Percentiles rank a stretch among this genome's conserved stretches.
Conservation (phyloP, 1,139 yeast species). For the Pichia sp. region DNA sequence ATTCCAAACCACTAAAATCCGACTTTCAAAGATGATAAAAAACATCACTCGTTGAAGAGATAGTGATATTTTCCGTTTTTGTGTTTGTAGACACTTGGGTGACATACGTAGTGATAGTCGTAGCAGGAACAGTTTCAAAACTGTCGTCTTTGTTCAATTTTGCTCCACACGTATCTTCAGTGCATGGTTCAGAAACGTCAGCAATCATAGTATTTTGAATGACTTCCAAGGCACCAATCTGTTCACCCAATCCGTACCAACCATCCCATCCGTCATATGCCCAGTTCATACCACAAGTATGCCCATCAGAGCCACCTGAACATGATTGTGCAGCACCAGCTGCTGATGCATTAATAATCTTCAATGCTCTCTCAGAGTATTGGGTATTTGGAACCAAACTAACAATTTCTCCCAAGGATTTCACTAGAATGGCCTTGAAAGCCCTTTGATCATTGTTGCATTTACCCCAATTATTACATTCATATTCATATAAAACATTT, state of each 20-base stretch:
- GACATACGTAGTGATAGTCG: constrained; percentile 6
- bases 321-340: constrained; percentile 76
- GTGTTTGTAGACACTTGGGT: constrained; percentile 7
- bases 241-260: constrained; percentile 82
- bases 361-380: constrained; percentile 42
- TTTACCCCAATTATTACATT: constrained; percentile 56
- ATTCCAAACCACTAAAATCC: no score
- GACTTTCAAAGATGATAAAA: no score
- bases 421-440: constrained; percentile 72
- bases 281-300: constrained; percentile 89
- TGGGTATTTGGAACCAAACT: constrained; percentile 48
- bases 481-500: constrained; percentile 62
- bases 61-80: no score
- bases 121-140: constrained; percentile 37
- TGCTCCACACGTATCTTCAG: constrained; percentile 53
- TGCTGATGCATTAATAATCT: constrained; percentile 58
- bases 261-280: constrained; percentile 63
- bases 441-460: constrained; percentile 90
- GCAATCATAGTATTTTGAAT: constrained; percentile 56
- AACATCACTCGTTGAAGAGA: no score
- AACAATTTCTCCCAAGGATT: constrained; percentile 71
- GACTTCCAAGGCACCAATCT: constrained; percentile 77
- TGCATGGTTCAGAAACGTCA: constrained; percentile 48
- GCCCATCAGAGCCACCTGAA: constrained; percentile 83
- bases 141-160: constrained; percentile 34